Evolutionary conservation across 768 basidiomycete species (phyloP).

Genomic region (Russula sp.): DNA sequence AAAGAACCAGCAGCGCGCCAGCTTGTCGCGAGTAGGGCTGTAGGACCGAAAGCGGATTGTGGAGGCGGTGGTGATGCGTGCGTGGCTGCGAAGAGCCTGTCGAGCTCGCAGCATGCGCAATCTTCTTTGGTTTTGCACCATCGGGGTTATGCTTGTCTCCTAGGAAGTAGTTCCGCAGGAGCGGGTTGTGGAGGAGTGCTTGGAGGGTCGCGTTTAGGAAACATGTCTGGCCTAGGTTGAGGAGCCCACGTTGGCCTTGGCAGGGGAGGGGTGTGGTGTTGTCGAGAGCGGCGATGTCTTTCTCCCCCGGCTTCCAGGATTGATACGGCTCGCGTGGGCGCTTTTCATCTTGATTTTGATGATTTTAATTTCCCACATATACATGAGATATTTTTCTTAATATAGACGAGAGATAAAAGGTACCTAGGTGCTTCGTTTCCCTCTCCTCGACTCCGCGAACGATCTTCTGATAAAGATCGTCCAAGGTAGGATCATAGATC

Average conservation of each 20-base stretch:
- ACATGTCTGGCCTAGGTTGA: constrained; percentile 91
- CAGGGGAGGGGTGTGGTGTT: constrained; percentile 58
- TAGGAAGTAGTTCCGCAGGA: constrained; percentile 85
- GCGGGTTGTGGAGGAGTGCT: constrained; percentile 83
- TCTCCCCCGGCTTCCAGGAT: constrained; percentile 47
- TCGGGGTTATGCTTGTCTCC: constrained; percentile 81
- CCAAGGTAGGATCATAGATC: constrained; percentile 57
- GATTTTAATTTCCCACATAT: no score
- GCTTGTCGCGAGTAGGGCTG: constrained; percentile 75
- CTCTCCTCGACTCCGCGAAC: constrained; percentile 58
- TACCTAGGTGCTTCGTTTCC: constrained; percentile 59
- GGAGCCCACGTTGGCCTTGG: constrained; percentile 78
- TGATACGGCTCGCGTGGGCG: constrained; percentile 47
- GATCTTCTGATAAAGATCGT: constrained; percentile 45
- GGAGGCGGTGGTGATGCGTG: constrained; percentile 38
- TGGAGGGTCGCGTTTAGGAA: constrained; percentile 93
- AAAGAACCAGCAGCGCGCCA: constrained; percentile 80
- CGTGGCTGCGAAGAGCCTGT: constrained; percentile 77
- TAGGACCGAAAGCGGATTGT: constrained; percentile 67
- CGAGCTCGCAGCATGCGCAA: constrained; percentile 94
- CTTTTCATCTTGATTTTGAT: constrained; percentile 33
- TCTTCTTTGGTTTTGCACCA: constrained; percentile 67
- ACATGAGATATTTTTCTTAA: constrained; percentile 29
- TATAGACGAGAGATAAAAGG: constrained; percentile 9
- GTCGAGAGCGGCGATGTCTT: constrained; percentile 47